A percentile compares a stretch with the other conserved stretches of the same genome.
Evolutionary conservation across 495 filamentous ascomycete genomes (phyloP).

Genomic region (Neurospora sp.): DNA sequence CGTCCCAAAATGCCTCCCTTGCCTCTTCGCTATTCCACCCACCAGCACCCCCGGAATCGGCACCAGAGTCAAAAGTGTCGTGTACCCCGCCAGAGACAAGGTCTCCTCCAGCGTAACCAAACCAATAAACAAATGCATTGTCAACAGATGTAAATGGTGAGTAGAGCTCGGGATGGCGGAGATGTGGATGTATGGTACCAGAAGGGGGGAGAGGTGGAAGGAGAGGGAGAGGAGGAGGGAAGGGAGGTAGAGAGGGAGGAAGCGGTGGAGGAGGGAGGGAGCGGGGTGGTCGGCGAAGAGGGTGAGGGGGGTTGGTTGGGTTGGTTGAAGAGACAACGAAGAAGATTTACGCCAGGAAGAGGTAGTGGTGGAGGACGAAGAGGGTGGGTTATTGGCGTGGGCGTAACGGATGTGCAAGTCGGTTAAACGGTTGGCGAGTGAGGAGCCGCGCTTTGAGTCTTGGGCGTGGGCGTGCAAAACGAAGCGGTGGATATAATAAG

Average conservation of each 20-base stretch:
- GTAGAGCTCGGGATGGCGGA: conserved; percentile 27
- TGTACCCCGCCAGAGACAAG: conserved; percentile 69
- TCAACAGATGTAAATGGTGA: conserved; percentile 71
- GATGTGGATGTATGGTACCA: not conserved
- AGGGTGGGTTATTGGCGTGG: conserved; percentile 11
- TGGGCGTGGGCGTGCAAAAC: conserved; percentile 45
- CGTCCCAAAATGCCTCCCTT: conserved; percentile 54
- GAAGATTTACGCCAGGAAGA: conserved; percentile 47
- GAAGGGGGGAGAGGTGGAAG: not conserved
- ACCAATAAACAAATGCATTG: conserved; percentile 60
- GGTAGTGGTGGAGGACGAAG: conserved; percentile 42
- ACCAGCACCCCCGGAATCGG: conserved; percentile 62
- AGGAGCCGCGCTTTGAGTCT: conserved; percentile 9
- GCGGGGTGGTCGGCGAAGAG: conserved; percentile 67
- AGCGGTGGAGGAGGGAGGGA: conserved; percentile 56
- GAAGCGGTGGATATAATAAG: conserved; percentile 68
- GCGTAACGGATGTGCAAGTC: not conserved
- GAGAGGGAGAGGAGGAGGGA: conserved; percentile 26
- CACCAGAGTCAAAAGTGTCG: conserved; percentile 14
- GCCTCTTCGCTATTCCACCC: conserved; percentile 60
- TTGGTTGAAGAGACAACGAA: conserved; percentile 41
- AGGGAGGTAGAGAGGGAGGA: conserved; percentile 66
- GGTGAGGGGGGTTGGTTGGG: conserved; percentile 28
- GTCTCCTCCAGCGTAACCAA: conserved; percentile 68
- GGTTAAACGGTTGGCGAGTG: conserved; percentile 23